A percentile compares a stretch with the other conserved stretches of the same genome.
phyloP scores from a whole-genome alignment of 495 filamentous ascomycete species.

The Ramalina peruviana region DNA sequence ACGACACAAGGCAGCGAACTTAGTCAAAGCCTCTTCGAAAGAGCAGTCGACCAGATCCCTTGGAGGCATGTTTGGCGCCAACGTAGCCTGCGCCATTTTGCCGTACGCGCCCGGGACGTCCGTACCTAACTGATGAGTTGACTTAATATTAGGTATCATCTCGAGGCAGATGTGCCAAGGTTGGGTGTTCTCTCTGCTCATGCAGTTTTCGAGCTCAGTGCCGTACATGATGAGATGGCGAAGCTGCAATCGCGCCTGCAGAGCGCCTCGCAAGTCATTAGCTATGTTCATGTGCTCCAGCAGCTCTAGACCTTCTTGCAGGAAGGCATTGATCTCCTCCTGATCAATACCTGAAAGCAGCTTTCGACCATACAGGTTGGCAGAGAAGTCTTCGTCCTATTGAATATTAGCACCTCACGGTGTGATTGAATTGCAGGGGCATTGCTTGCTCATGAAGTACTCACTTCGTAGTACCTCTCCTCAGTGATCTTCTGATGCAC shows the following conservation, averaged over 20 bases:
- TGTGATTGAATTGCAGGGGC: constrained; percentile 3
- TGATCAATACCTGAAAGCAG: constrained; percentile 51
- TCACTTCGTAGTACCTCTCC: constrained; percentile 81
- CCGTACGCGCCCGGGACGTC: constrained; percentile 69
- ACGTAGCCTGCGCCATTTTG: constrained; percentile 70
- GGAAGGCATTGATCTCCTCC: constrained; percentile 39
- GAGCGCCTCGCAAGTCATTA: constrained; percentile 40
- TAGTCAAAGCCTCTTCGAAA: constrained; percentile 54
- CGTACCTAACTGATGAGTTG: constrained; percentile 46
- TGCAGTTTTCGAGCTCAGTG: constrained; percentile 32
- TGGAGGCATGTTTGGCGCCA: constrained; percentile 87
- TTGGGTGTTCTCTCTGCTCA: constrained; percentile 24
- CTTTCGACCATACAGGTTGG: constrained; percentile 69
- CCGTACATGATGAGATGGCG: constrained; percentile 46
- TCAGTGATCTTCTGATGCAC: constrained; percentile 58
- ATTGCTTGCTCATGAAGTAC: constrained; percentile 1
- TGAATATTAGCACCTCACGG: constrained; percentile 16
- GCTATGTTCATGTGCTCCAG: constrained; percentile 35
- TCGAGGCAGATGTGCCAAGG: constrained; percentile 31
- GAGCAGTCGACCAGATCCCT: constrained; percentile 71
- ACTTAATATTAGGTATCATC: constrained; percentile 35
- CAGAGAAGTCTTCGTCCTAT: constrained; percentile 92
- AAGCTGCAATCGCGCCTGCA: constrained; percentile 48
- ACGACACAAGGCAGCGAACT: constrained; percentile 54
- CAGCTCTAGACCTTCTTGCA: constrained; percentile 44